These are phyloP conservation scores for Beauveria sp. DNA, from an alignment of 2,329 filamentous ascomycete genomes.

Conservation along the genomic window DNA sequence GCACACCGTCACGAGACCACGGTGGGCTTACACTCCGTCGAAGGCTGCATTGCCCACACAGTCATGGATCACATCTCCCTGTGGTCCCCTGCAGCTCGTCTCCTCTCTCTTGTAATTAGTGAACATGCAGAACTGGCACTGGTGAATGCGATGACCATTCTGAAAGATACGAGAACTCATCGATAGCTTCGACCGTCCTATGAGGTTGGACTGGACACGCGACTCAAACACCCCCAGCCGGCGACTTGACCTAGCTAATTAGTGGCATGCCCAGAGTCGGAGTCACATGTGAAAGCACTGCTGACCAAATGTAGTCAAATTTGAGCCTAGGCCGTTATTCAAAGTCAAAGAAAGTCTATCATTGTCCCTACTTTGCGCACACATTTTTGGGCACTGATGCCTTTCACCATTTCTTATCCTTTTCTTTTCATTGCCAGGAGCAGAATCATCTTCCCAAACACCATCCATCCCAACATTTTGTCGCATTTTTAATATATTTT, in stretches of 20 bases:
- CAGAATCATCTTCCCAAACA: not conserved
- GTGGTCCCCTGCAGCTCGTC: too few relatives aligned
- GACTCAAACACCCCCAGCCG: not conserved
- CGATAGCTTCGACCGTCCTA: not conserved
- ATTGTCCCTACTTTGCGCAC: not conserved
- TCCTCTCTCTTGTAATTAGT: too few relatives aligned
- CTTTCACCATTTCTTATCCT: not conserved
- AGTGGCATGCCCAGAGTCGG: not conserved
- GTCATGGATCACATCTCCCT: too few relatives aligned
- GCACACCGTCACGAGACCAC: too few relatives aligned
- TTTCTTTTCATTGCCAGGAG: not conserved
- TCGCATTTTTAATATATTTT: not conserved
- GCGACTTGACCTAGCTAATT: not conserved
- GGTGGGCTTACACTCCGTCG: too few relatives aligned
- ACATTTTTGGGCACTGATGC: not conserved
- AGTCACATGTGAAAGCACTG: constrained; percentile 6
- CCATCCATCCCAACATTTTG: not conserved
- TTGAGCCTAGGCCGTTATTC: not conserved
- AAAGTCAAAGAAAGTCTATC: not conserved
- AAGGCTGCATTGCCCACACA: too few relatives aligned
- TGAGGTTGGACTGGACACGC: not conserved
- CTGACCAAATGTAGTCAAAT: not conserved
- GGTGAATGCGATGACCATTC: too few relatives aligned
- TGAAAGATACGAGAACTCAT: too few relatives aligned
- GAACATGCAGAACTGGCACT: too few relatives aligned